Conservation (phyloP, 163 green algal genomes). For the Scenedesmus sp. region DNA sequence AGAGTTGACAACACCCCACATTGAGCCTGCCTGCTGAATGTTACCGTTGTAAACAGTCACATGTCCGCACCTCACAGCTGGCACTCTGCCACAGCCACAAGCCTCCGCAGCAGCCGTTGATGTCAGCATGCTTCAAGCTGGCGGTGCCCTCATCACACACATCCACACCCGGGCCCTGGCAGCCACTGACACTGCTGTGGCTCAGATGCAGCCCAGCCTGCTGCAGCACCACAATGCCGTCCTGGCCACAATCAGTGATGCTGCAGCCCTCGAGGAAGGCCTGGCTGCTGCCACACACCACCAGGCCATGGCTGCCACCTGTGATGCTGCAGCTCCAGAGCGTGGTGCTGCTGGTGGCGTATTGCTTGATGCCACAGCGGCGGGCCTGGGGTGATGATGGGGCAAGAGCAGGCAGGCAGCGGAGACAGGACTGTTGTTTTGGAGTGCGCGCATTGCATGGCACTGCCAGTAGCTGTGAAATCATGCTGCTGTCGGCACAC, state of each 20-base stretch:
- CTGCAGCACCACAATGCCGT: slow-evolving; percentile 74
- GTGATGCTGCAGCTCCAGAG: slow-evolving; percentile 30
- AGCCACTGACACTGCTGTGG: slow-evolving; percentile 58
- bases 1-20: too few relatives aligned
- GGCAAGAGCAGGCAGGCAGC: not conserved
- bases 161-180: slow-evolving; percentile 76
- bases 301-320: slow-evolving; percentile 65
- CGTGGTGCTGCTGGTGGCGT: slow-evolving; percentile 1
- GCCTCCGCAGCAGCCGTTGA: slow-evolving; percentile 68
- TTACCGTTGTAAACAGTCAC: not conserved
- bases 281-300: slow-evolving; percentile 53
- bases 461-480: not conserved
- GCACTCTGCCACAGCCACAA: slow-evolving; percentile 72
- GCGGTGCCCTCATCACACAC: slow-evolving; percentile 49
- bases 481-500: not conserved
- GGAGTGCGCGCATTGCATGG: not conserved
- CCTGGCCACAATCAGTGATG: slow-evolving; percentile 66
- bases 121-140: not conserved
- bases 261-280: slow-evolving; percentile 61
- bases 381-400: not conserved
- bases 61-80: slow-evolving; percentile 8
- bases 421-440: not conserved
- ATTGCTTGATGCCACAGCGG: slow-evolving; percentile 35
- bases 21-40: too few relatives aligned
- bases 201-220: slow-evolving; percentile 43